A percentile compares a stretch with the other conserved stretches of the same genome.
These are phyloP conservation scores for Clonostachys byssicola DNA, from an alignment of 2,329 filamentous ascomycete genomes.

Conservation along the genomic window DNA sequence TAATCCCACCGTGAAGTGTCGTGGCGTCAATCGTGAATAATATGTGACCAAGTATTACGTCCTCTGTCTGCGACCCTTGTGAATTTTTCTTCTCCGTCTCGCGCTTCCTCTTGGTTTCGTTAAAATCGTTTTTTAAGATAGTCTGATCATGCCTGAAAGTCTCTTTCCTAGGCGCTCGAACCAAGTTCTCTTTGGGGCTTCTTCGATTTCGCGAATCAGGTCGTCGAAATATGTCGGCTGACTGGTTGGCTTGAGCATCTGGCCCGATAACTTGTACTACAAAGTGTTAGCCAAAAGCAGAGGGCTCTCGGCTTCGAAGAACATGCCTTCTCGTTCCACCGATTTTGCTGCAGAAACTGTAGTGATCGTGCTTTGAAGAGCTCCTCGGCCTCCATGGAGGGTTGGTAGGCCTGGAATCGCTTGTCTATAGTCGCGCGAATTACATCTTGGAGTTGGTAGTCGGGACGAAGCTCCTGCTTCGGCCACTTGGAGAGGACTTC, in stretches of 20 bases:
- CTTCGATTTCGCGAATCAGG: conserved; percentile 57
- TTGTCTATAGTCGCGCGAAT: conserved; percentile 32
- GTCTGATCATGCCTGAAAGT: conserved; percentile 54
- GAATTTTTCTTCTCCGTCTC: neutral
- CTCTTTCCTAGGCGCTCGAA: conserved; percentile 46
- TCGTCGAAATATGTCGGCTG: conserved; percentile 62
- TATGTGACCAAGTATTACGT: conserved; percentile 3
- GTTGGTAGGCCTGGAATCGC: conserved; percentile 23
- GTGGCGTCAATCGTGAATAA: neutral
- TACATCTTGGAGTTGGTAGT: conserved; percentile 57
- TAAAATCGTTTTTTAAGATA: conserved; percentile 30
- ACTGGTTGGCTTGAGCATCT: conserved; percentile 52
- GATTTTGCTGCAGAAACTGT: conserved; percentile 53
- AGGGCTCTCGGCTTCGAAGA: too few relatives aligned
- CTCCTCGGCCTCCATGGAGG: conserved; percentile 39
- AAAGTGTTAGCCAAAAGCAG: conserved; percentile 1
- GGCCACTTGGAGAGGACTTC: conserved; percentile 53
- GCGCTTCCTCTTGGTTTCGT: neutral
- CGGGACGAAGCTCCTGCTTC: conserved; percentile 57
- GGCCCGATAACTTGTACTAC: conserved; percentile 36
- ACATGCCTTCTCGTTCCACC: conserved; percentile 50
- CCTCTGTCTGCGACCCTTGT: conserved; percentile 1
- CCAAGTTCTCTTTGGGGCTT: conserved; percentile 54
- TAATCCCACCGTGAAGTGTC: neutral
- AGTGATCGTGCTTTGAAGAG: conserved; percentile 55